Conservation (phyloP, 2,329 filamentous ascomycete genomes). For the Canariomyces notabilis region DNA sequence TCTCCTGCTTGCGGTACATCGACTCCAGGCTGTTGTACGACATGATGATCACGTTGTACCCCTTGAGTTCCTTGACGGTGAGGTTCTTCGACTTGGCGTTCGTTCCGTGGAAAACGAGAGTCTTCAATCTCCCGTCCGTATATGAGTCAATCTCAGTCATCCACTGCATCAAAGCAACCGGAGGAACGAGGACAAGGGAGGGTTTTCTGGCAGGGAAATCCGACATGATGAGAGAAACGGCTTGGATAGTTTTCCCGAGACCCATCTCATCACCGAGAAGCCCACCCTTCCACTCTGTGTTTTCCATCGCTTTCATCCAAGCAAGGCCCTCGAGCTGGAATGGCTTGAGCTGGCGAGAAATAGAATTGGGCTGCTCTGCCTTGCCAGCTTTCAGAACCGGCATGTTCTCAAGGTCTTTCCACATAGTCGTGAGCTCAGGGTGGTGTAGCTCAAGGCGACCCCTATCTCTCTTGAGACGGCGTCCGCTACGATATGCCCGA, state of each 20-base stretch:
- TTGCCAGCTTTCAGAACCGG: slow-evolving; percentile 58
- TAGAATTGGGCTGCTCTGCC: slow-evolving; percentile 68
- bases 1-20: slow-evolving; percentile 85
- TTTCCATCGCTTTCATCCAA: slow-evolving; percentile 92
- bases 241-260: slow-evolving; percentile 97
- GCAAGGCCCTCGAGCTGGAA: slow-evolving; percentile 92
- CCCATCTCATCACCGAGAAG: slow-evolving; percentile 97
- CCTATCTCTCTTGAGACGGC: slow-evolving; percentile 46
- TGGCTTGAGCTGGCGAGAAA: slow-evolving; percentile 79
- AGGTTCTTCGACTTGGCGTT: slow-evolving; percentile 78
- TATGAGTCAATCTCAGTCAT: slow-evolving; percentile 73
- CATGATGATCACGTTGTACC: slow-evolving; percentile 92
- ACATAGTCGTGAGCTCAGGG: slow-evolving; percentile 78
- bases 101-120: slow-evolving; percentile 84
- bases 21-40: slow-evolving; percentile 92
- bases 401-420: slow-evolving; percentile 66
- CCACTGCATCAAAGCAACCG: slow-evolving; percentile 96
- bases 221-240: slow-evolving; percentile 96
- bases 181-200: slow-evolving; percentile 82
- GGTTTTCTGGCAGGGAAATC: slow-evolving; percentile 82
- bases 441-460: slow-evolving; percentile 68
- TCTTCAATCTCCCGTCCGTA: slow-evolving; percentile 84
- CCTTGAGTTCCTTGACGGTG: slow-evolving; percentile 66
- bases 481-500: slow-evolving; percentile 22
- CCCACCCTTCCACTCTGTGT: slow-evolving; percentile 79